Evolutionary conservation across 176 grass and related monocot species (phyloP).

Genomic region (Cocos nucifera): DNA sequence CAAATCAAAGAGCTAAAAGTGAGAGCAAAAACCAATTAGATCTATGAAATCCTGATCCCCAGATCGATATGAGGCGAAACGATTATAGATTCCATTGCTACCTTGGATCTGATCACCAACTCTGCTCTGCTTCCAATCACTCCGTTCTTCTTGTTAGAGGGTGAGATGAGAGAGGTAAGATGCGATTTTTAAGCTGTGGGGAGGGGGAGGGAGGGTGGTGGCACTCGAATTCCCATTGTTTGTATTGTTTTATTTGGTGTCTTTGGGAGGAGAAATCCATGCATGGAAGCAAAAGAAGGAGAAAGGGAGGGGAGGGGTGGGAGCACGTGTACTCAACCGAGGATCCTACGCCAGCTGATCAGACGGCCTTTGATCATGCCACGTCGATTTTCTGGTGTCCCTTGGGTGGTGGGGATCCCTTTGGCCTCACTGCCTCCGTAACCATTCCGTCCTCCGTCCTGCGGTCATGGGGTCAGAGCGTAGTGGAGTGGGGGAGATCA

Average conservation of each 20-base stretch:
- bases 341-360: slow-evolving; percentile 5
- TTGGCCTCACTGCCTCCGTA: too few relatives aligned
- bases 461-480: too few relatives aligned
- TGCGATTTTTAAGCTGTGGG: not conserved
- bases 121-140: too few relatives aligned
- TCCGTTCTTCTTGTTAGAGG: too few relatives aligned
- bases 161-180: too few relatives aligned
- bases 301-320: slow-evolving; percentile 9
- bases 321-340: slow-evolving; percentile 15
- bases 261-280: slow-evolving; percentile 41
- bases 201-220: slow-evolving; percentile 19
- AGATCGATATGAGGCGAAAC: not conserved
- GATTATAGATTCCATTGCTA: not conserved
- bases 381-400: not conserved
- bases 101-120: too few relatives aligned
- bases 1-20: not conserved
- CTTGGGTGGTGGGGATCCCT: too few relatives aligned
- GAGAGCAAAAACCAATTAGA: not conserved
- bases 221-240: too few relatives aligned
- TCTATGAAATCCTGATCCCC: not conserved
- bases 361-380: not conserved
- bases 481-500: too few relatives aligned
- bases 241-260: too few relatives aligned
- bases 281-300: slow-evolving; percentile 46
- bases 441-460: too few relatives aligned